A percentile compares a stretch with the other conserved stretches of the same genome.
Evolutionary conservation across 78 protist genomes (phyloP).

Genomic region (Speleostelium caveatum): DNA sequence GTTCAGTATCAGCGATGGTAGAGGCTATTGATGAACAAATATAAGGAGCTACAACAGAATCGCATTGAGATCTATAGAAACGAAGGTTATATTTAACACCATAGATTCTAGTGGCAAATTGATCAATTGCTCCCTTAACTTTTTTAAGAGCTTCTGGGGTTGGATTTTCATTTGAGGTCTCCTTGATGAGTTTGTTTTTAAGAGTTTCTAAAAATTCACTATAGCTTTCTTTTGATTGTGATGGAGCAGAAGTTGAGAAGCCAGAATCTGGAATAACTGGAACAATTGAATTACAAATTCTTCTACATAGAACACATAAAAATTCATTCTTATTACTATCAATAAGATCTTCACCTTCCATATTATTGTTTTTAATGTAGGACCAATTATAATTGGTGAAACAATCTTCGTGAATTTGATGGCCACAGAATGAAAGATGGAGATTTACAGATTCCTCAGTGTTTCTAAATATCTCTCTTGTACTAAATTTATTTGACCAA

Average conservation of each 20-base stretch:
- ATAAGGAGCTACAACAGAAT: conserved; percentile 25
- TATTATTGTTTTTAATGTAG: conserved; percentile 23
- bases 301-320: conserved; percentile 67
- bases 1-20: conserved; percentile 53
- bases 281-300: conserved; percentile 69
- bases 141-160: conserved; percentile 29
- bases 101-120: conserved; percentile 54
- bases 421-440: conserved; percentile 73
- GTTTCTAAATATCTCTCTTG: conserved; percentile 56
- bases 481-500: conserved; percentile 68
- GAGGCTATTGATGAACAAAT: conserved; percentile 43
- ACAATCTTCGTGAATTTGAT: conserved; percentile 65
- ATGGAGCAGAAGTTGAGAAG: neutral
- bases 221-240: neutral
- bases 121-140: conserved; percentile 40
- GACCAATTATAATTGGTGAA: conserved; percentile 66
- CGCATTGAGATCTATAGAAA: conserved; percentile 41
- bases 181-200: neutral
- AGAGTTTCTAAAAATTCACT: neutral
- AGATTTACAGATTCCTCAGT: conserved; percentile 56
- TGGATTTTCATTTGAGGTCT: neutral
- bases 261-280: conserved; percentile 74
- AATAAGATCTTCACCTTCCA: conserved; percentile 51
- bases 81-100: conserved; percentile 26
- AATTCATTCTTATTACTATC: conserved; percentile 54